These are phyloP conservation scores for Teratosphaeria destructans DNA, from an alignment of 2,329 filamentous ascomycete species.

Conservation along the genomic window DNA sequence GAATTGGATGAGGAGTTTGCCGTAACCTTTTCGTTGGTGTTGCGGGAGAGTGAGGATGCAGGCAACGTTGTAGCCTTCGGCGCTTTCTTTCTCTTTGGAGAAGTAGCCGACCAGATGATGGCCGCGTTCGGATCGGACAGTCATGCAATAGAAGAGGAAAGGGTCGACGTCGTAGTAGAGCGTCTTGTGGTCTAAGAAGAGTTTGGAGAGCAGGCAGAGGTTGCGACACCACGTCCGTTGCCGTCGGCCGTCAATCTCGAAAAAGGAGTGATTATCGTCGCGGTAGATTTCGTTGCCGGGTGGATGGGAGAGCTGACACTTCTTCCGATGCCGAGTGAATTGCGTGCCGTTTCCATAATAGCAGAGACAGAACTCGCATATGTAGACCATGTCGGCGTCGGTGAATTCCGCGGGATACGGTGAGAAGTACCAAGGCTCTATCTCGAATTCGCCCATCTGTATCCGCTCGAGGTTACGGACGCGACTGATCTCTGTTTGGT, in stretches of 20 bases:
- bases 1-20: slow-evolving; percentile 87
- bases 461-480: slow-evolving; percentile 91
- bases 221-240: slow-evolving; percentile 97
- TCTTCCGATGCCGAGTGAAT: slow-evolving; percentile 75
- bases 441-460: slow-evolving; percentile 83
- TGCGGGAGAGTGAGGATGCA: slow-evolving; percentile 96
- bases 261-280: slow-evolving; percentile 87
- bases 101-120: slow-evolving; percentile 99
- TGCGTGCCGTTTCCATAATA: slow-evolving; percentile 79
- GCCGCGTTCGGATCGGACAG: slow-evolving; percentile 74
- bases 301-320: slow-evolving; percentile 84
- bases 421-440: slow-evolving; percentile 98
- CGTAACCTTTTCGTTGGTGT: slow-evolving; percentile 90
- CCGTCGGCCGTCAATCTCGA: slow-evolving; percentile 89
- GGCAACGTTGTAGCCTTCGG: slow-evolving; percentile 93
- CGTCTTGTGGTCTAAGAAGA: slow-evolving; percentile 96
- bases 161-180: slow-evolving; percentile 99
- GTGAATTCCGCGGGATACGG: slow-evolving; percentile 87
- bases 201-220: slow-evolving; percentile 83
- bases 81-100: slow-evolving; percentile 95
- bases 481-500: slow-evolving; percentile 89
- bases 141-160: slow-evolving; percentile 98
- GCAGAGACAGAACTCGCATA: slow-evolving; percentile 92
- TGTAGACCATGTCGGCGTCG: slow-evolving; percentile 81
- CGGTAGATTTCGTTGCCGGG: slow-evolving; percentile 98